Percentiles rank a stretch among this genome's conserved stretches.
Evolutionary conservation across 2,329 filamentous ascomycete genomes (phyloP).

Genomic region (Salinomyces thailandicus): DNA sequence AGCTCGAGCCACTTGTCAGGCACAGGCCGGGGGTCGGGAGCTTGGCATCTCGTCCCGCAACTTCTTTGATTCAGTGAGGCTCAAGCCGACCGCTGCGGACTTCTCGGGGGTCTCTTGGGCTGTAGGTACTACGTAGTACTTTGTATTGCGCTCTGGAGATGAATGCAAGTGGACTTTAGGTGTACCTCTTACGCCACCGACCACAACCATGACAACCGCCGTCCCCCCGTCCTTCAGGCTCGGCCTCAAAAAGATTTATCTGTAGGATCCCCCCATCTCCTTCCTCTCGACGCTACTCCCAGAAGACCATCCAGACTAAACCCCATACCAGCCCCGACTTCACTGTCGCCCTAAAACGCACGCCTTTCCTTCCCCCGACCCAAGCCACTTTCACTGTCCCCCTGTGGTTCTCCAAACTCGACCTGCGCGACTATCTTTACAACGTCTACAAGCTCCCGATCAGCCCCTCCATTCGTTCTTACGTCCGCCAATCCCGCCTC

Average conservation of each 20-base stretch:
- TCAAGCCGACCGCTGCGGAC: no score
- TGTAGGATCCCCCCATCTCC: slow-evolving; percentile 22
- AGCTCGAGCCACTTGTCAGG: no score
- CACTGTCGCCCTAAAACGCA: slow-evolving; percentile 66
- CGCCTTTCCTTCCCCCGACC: slow-evolving; percentile 60
- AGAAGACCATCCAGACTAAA: not conserved
- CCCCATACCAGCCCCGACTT: slow-evolving; percentile 59
- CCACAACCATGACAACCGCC: no score
- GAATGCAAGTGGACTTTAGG: no score
- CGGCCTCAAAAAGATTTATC: slow-evolving; percentile 27
- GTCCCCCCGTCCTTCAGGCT: slow-evolving; percentile 21
- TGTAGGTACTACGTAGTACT: no score
- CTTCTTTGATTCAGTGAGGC: no score
- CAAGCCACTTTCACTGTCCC: slow-evolving; percentile 88
- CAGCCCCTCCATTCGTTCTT: slow-evolving; percentile 59
- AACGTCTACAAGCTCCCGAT: slow-evolving; percentile 71
- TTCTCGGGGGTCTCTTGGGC: no score
- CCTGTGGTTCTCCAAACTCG: slow-evolving; percentile 88
- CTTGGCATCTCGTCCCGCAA: no score
- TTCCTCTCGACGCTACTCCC: no score
- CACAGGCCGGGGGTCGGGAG: no score
- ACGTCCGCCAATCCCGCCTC: slow-evolving; percentile 59
- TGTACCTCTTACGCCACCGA: no score
- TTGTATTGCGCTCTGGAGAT: no score
- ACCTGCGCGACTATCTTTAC: slow-evolving; percentile 88